Evolutionary conservation across 768 basidiomycete genomes (phyloP), one percentile per base, ranked within the genome.

Genomic region (Boletales sp.): DNA sequence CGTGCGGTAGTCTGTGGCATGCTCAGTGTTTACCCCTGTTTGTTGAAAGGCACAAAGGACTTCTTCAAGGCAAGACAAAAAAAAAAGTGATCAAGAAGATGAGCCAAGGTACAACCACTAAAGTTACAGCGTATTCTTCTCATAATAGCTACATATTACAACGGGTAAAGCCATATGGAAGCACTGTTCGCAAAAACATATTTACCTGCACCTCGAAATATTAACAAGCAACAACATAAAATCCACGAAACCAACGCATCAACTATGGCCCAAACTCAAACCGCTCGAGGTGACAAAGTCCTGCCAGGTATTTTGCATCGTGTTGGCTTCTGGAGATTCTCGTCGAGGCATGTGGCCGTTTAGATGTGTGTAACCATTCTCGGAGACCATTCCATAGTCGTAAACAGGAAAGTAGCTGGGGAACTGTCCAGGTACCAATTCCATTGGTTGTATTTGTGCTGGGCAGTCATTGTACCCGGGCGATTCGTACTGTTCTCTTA

Each of bases 361-460:
- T 38, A 72, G 58, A 46, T 79, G 72, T 31, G 77, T 54, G 56
- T 66, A 62, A 39, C 66, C 55, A 36, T 58, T 55, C 56, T 61
- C 55, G 37, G 57, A 47, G 38, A 63, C 68, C 55, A 74, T 67
- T 18, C 74, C 77, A 61, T 88, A 87, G 62, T 87, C 86, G 56
- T 84, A 87, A 30, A 87, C 86, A 1, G 84, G 77, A 75, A 89
- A 87, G 58, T 87, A 88, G 59, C 76, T 79, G 13, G 86, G 86
- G 69, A 83, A 80, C 34, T 61, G 67, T 9, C 67, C 67, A 2
- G 67, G 55, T 1, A 67, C 59, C 14, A 69, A 50, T 32, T 70
- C 62, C 56, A 68, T 67, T 35, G 66, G 54, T 31, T 67, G 68
- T 43, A 65, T 63, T 36, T 61, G 58, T 29, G 52, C 21, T 15